These are phyloP conservation scores for Haplographium delicatum DNA, from an alignment of 495 filamentous ascomycete genomes.

Conservation along the genomic window DNA sequence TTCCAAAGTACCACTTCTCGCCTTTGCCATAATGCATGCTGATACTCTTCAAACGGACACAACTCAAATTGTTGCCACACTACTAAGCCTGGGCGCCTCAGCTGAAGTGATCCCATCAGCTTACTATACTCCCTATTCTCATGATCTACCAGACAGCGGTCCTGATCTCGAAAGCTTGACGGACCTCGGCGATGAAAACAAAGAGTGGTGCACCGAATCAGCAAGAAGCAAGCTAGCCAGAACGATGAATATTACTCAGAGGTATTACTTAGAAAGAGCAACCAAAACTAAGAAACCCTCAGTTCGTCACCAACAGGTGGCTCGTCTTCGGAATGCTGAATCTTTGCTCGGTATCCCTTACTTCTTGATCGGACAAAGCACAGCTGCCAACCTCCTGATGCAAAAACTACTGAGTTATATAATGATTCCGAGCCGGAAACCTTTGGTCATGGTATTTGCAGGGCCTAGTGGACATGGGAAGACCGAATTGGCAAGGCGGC, in stretches of 20 bases:
- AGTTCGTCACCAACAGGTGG: conserved; percentile 31
- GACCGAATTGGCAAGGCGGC: conserved; percentile 39
- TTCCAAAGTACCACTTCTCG: conserved; percentile 35
- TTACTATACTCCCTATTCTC: conserved; percentile 28
- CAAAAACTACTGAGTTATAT: conserved; percentile 31
- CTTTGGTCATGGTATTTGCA: conserved; percentile 40
- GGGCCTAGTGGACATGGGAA: conserved; percentile 51
- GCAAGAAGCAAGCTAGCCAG: conserved; percentile 24
- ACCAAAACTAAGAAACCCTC: conserved; percentile 24
- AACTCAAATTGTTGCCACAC: conserved; percentile 28
- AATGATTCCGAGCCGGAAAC: conserved; percentile 17
- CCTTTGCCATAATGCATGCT: conserved; percentile 36
- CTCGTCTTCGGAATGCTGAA: conserved; percentile 26
- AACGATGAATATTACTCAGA: conserved; percentile 39
- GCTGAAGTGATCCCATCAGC: conserved; percentile 28
- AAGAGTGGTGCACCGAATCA: conserved; percentile 19
- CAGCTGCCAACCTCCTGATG: conserved; percentile 31
- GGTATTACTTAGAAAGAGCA: conserved; percentile 39
- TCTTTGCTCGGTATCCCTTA: conserved; percentile 38
- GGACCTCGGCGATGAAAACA: conserved; percentile 9
- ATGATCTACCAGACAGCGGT: conserved; percentile 22
- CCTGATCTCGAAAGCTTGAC: conserved; percentile 11
- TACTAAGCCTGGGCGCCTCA: conserved; percentile 38
- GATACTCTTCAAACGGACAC: conserved; percentile 31
- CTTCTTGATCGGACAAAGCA: conserved; percentile 40